These are phyloP conservation scores for Symbiodinium pilosum DNA, from an alignment of 73 alveolate species.

Conservation along the genomic window DNA sequence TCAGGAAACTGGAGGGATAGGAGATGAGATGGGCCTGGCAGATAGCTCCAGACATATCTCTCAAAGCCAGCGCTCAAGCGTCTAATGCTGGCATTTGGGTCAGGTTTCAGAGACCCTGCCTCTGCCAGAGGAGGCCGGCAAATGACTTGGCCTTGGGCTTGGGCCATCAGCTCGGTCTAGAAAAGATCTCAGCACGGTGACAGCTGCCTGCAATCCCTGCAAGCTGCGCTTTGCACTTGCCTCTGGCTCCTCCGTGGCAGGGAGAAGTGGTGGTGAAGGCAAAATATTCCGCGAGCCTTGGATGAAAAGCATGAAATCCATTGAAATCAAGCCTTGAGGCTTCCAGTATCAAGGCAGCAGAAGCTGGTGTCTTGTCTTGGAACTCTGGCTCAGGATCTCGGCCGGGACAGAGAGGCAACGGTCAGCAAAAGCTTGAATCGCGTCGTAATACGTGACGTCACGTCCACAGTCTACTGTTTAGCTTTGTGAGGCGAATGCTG, in stretches of 20 bases:
- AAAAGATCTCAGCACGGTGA: too few relatives aligned
- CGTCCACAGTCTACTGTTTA: too few relatives aligned
- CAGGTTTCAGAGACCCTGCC: neutral
- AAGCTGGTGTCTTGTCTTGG: too few relatives aligned
- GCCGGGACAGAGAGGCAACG: conserved; percentile 80
- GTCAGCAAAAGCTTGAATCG: too few relatives aligned
- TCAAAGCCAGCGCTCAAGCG: too few relatives aligned
- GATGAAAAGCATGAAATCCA: neutral
- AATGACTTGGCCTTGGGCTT: too few relatives aligned
- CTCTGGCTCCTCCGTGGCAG: neutral
- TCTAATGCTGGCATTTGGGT: too few relatives aligned
- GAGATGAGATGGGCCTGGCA: neutral
- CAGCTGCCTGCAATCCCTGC: too few relatives aligned
- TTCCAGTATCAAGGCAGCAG: too few relatives aligned
- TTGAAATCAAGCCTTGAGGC: too few relatives aligned
- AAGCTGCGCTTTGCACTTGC: neutral
- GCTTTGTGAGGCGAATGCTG: conserved; percentile 73
- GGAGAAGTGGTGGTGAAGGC: neutral
- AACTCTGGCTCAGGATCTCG: conserved; percentile 50
- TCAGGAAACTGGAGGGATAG: neutral
- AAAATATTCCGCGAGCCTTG: neutral
- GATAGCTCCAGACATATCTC: neutral
- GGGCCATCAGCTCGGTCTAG: too few relatives aligned
- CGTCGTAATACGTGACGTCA: too few relatives aligned
- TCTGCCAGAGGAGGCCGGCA: neutral